phyloP scores from a whole-genome alignment of 805 yeast genomes.

The Metschnikowia vanudenii region DNA sequence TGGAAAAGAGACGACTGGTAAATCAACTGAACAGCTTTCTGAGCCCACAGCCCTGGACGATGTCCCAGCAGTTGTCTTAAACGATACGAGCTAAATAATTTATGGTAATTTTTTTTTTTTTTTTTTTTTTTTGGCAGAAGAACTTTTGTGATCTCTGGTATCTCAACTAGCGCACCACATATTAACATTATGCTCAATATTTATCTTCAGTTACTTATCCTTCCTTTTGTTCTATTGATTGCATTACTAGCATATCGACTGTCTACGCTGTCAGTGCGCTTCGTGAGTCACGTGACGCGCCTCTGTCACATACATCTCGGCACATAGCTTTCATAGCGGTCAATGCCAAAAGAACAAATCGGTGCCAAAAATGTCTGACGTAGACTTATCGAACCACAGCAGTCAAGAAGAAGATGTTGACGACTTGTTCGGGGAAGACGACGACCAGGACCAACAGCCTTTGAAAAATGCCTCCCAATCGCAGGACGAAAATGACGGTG shows the following conservation, averaged over 20 bases:
- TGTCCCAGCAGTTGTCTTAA: slow-evolving; percentile 10
- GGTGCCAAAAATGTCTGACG: slow-evolving; percentile 25
- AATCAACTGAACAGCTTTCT: neutral
- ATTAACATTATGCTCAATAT: too few species aligned
- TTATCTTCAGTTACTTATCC: too few species aligned
- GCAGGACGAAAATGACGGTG: slow-evolving; percentile 25
- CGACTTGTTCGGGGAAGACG: slow-evolving; percentile 37
- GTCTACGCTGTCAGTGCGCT: too few species aligned
- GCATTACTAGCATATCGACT: too few species aligned
- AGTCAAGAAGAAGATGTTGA: slow-evolving; percentile 28
- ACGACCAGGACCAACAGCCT: slow-evolving; percentile 19
- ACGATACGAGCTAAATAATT: slow-evolving; percentile 3
- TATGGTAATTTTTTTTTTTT: neutral
- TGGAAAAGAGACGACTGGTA: neutral
- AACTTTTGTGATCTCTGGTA: too few species aligned
- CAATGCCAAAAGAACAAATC: neutral
- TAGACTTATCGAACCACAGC: slow-evolving; percentile 20
- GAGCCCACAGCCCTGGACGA: slow-evolving; percentile 5
- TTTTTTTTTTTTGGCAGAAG: neutral
- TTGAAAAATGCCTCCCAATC: slow-evolving; percentile 11
- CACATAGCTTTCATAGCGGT: neutral
- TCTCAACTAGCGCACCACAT: too few species aligned
- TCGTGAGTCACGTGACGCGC: slow-evolving; percentile 10
- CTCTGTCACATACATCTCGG: neutral
- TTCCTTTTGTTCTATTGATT: too few species aligned